A percentile compares a stretch with the other conserved stretches of the same genome.
phyloP scores from a whole-genome alignment of 176 grass and related monocot genomes.

The Thalia dealbata region DNA sequence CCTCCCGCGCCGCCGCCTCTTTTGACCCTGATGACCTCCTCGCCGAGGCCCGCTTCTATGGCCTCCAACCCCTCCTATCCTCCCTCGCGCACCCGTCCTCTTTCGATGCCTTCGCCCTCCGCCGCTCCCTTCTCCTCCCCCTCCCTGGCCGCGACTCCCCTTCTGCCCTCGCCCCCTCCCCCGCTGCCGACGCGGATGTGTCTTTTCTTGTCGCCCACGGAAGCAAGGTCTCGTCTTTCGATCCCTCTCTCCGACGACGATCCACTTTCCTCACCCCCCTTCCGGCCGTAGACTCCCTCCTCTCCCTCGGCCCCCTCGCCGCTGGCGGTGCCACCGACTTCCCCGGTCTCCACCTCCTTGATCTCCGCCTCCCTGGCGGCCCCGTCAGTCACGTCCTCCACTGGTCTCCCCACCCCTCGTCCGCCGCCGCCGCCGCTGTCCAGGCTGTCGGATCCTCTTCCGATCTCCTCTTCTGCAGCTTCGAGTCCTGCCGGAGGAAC shows the following conservation, averaged over 20 bases:
- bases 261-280: conserved; percentile 50
- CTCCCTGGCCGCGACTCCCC: conserved; percentile 34
- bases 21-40: conserved; percentile 33
- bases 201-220: conserved; percentile 53
- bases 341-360: conserved; percentile 52
- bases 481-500: conserved; percentile 62
- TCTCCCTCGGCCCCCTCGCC: conserved; percentile 36
- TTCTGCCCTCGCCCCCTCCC: conserved; percentile 30
- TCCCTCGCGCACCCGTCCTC: conserved; percentile 23
- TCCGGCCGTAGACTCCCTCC: conserved; percentile 50
- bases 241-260: conserved; percentile 32
- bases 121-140: conserved; percentile 27
- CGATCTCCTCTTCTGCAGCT: conserved; percentile 47
- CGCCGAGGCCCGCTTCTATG: conserved; percentile 47
- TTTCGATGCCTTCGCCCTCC: conserved; percentile 43
- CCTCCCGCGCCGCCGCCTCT: conserved; percentile 9
- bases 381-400: conserved; percentile 33
- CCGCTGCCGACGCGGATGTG: conserved; percentile 14
- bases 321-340: conserved; percentile 55
- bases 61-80: conserved; percentile 31
- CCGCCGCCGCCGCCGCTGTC: conserved; percentile 36
- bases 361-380: conserved; percentile 6
- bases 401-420: conserved; percentile 34
- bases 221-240: conserved; percentile 45
- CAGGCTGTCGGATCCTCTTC: conserved; percentile 36